Conservation (phyloP, 371 early-diverging fungal genomes). For the Mortierella polycephala region DNA sequence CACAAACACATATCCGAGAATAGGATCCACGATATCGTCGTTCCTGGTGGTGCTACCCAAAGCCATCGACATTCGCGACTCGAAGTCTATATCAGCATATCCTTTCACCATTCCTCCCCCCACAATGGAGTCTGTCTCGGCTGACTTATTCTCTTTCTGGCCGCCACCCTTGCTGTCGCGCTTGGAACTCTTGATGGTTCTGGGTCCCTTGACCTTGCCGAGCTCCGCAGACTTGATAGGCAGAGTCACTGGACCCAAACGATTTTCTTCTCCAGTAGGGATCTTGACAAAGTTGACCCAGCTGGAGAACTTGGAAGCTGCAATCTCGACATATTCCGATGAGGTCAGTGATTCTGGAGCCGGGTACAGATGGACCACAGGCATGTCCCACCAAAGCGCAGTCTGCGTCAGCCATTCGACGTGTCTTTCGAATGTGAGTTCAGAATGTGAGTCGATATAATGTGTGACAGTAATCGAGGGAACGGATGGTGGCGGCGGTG, state of each 20-base stretch:
- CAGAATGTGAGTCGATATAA: conserved; percentile 35
- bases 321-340: conserved; percentile 34
- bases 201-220: conserved; percentile 5
- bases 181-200: neutral
- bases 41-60: neutral
- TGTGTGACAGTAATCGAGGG: conserved; percentile 38
- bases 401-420: conserved; percentile 54
- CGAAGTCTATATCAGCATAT: neutral
- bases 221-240: conserved; percentile 8
- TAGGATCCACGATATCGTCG: conserved; percentile 8
- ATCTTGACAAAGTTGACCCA: conserved; percentile 55
- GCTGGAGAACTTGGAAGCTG: conserved; percentile 41
- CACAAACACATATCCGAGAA: conserved; percentile 48
- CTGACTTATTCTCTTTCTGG: neutral
- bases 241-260: conserved; percentile 15
- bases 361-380: conserved; percentile 40
- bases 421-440: conserved; percentile 51
- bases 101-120: conserved; percentile 39
- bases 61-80: neutral
- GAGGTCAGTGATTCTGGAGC: conserved; percentile 16
- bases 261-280: conserved; percentile 20
- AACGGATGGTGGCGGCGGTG: conserved; percentile 2
- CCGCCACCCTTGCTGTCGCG: neutral
- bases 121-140: neutral
- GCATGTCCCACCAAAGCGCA: conserved; percentile 54